Conservation (phyloP, 2,329 filamentous ascomycete species). For the Fusarium staphyleae region DNA sequence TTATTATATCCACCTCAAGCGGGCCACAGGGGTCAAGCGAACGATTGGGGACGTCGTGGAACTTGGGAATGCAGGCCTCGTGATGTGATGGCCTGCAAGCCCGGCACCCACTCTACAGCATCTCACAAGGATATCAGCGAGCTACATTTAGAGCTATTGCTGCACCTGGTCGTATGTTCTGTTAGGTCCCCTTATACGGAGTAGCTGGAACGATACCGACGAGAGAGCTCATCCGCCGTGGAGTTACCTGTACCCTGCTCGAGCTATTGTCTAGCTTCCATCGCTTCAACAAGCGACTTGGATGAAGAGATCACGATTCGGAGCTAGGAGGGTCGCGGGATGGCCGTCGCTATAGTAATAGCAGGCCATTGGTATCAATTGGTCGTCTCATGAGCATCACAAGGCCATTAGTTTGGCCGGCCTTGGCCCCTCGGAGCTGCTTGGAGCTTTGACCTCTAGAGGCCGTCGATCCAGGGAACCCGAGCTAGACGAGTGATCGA, state of each 20-base stretch:
- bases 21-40: constrained; percentile 34
- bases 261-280: constrained; percentile 20
- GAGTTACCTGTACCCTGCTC: constrained; percentile 24
- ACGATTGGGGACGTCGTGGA: constrained; percentile 22
- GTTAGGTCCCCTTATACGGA: constrained; percentile 16
- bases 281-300: constrained; percentile 31
- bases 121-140: constrained; percentile 21
- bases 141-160: constrained; percentile 25
- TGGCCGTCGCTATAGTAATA: constrained; percentile 29
- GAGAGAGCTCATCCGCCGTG: constrained; percentile 10
- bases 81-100: constrained; percentile 29
- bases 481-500: constrained; percentile 31
- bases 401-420: constrained; percentile 28
- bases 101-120: constrained; percentile 19
- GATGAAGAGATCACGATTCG: constrained; percentile 11
- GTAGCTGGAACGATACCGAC: constrained; percentile 2
- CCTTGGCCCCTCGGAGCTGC: constrained; percentile 3
- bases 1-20: constrained; percentile 25
- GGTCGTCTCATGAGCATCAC: constrained; percentile 21
- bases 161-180: constrained; percentile 22
- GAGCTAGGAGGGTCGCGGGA: constrained; percentile 29
- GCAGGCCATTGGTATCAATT: constrained; percentile 27
- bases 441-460: constrained; percentile 25
- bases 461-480: constrained; percentile 22
- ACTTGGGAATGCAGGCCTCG: constrained; percentile 37